Conservation (phyloP, 2,329 filamentous ascomycete species). For the Parafenestella ontariensis region DNA sequence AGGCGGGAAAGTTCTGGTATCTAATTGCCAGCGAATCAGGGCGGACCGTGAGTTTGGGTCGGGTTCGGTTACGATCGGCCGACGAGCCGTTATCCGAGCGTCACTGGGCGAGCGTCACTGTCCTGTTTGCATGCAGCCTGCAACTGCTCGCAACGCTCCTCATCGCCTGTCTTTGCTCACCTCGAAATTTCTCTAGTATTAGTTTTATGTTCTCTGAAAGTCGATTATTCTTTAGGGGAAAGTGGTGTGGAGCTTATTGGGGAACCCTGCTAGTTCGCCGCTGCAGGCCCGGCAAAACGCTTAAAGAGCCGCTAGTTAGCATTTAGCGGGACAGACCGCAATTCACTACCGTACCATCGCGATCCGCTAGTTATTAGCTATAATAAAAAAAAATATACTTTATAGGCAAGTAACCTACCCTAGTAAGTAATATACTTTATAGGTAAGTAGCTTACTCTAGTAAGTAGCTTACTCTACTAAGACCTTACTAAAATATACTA, state of each 20-base stretch:
- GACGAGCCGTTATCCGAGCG: slow-evolving; percentile 4
- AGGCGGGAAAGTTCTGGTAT: slow-evolving; percentile 4
- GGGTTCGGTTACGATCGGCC: slow-evolving; percentile 18
- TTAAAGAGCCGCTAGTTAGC: neutral
- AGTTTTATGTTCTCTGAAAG: neutral
- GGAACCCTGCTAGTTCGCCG: slow-evolving; percentile 8
- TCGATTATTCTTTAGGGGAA: slow-evolving; percentile 3
- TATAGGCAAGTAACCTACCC: too few species aligned
- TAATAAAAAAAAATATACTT: too few species aligned
- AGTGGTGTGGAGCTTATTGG: slow-evolving; percentile 6
- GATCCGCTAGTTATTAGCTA: too few species aligned
- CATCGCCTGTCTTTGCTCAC: neutral
- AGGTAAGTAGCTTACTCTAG: too few species aligned
- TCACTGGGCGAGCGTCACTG: slow-evolving; percentile 10
- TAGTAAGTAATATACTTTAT: too few species aligned
- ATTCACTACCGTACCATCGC: too few species aligned
- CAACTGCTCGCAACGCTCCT: neutral
- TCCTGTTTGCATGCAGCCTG: slow-evolving; percentile 2
- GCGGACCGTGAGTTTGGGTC: slow-evolving; percentile 10
- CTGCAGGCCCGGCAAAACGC: neutral
- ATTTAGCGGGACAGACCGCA: neutral
- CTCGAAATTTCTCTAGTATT: neutral
- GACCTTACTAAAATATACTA: too few species aligned
- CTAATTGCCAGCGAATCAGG: slow-evolving; percentile 9
- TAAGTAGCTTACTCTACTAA: too few species aligned